Base-by-base conservation (phyloP, 2,329 filamentous ascomycete genomes). In the Diaporthe batatas region DNA sequence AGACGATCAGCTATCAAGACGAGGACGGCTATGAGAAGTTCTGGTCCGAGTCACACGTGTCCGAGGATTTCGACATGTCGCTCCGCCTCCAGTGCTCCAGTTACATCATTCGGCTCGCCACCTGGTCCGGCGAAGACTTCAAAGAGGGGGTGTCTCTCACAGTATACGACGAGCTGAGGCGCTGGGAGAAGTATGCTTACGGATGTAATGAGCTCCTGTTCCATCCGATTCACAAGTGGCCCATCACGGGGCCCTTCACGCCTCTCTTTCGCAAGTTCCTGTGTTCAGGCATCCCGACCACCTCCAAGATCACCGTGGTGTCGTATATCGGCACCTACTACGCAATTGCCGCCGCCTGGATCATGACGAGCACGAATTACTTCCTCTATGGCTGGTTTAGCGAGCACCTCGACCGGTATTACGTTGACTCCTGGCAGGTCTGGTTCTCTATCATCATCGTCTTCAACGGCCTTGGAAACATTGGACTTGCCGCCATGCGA, bases 141-240 rank as follows among this genome's bases (percentile, higher is more conserved):
- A 92, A 94, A 80, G 93, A 96, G 80, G 93, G 94, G 76, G 93
- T 96, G 70, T 95, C 93, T 1, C 85, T 96, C 72, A 96, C 93
- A 0, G 93, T 96, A 12, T 95, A 96, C 79, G 93, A 96, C 81
- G 94, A 96, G 81, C 86, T 96, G 73, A 92, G 93, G 2, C 91
- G 93, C 72, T 96, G 94, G 93, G 93, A 96, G 79, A 96, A 96
- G 82, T 95, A 95, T 80, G 94, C 93, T 3, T 95, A 94, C 78
- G 93, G 93, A 49, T 95, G 94, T 83, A 94, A 93, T 80, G 93
- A 95, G 83, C 86, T 96, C 72, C 86, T 96, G 72, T 96, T 96
- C 85, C 89, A 96, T 79, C 94, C 93, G 3, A 85, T 96, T 74
- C 88, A 89, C 74, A 91, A 90, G 77, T 96, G 94, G 94, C 81